Evolutionary conservation across 176 grass and related monocot species (phyloP).

Genomic region (Oropetium thomaeum): DNA sequence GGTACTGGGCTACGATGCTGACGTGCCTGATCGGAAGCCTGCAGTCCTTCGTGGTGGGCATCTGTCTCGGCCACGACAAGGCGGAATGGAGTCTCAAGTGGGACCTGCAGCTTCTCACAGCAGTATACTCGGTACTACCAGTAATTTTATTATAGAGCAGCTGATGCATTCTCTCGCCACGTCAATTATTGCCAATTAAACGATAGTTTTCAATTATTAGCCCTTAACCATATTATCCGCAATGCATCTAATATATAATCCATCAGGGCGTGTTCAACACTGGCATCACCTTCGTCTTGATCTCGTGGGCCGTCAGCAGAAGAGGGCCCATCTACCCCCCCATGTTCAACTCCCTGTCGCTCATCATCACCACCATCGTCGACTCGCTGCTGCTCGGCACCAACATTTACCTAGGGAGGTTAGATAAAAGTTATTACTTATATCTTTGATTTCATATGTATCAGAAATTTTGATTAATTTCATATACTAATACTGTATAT

Average conservation of each 20-base stretch:
- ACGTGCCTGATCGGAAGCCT: slow-evolving; percentile 33
- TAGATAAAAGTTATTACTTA: not conserved
- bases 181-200: too few relatives aligned
- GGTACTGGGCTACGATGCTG: slow-evolving; percentile 37
- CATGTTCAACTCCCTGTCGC: slow-evolving; percentile 45
- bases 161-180: too few relatives aligned
- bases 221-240: too few relatives aligned
- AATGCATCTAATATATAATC: too few relatives aligned
- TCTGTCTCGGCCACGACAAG: not conserved
- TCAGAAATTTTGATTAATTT: too few relatives aligned
- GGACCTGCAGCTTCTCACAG: slow-evolving; percentile 33
- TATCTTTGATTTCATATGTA: not conserved
- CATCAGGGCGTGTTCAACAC: slow-evolving; percentile 37
- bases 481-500: too few relatives aligned
- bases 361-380: slow-evolving; percentile 20
- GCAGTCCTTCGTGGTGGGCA: not conserved
- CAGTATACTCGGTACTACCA: slow-evolving; percentile 56
- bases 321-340: slow-evolving; percentile 45
- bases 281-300: slow-evolving; percentile 28
- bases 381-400: slow-evolving; percentile 21
- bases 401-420: slow-evolving; percentile 35
- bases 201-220: too few relatives aligned
- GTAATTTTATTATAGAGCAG: too few relatives aligned
- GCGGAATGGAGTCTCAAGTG: slow-evolving; percentile 35
- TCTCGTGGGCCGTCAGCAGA: slow-evolving; percentile 30